Evolutionary conservation across 345 rosid species (phyloP), one percentile per base, ranked within the genome.

Genomic region (Geranium brycei): DNA sequence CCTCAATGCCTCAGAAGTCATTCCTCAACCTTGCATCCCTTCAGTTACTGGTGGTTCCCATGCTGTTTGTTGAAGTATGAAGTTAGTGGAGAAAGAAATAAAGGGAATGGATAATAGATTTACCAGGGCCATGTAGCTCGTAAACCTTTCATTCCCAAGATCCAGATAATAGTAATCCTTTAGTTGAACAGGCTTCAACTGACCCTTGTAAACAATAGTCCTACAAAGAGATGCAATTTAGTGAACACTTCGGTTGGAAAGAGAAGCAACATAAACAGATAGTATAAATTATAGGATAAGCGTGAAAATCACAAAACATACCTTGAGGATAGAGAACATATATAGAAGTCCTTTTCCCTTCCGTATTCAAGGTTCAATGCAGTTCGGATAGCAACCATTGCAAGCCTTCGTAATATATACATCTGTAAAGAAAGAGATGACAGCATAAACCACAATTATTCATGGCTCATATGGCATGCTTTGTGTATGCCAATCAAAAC

Each of bases 51-150:
- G 81, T 80, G 85, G 83, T 80, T 88, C 87, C 81, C 91, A 79
- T 88, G 97, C 97, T 91, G 99, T 91, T 90, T 87, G 95, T 87
- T 81, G 85, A 93, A 88, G 93, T 83, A 79, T 79, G 80, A 74
- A 79, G 97, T 95, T 82, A 88, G 99, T 83, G 91, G 80, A 80
- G 72, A 79, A 80, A 63, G 77, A 71, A 74, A 64, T 66, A 77
- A 87, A 73, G 83, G 77, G 84, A 88, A 87, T 68, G 83, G 95
- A 81, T 82, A 68, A 90, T 59, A 77, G 82, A 87, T 72, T 93
- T 93, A 91, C 99, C 99, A 93, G 91, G 92, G 99, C 99, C 99
- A 93, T 93, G 99, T 93, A 93, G 99, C 99, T 93, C 84, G 96
- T 86, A 88, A 93, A 93, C 97, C 97, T 93, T 90, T 93, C 96